Conservation (phyloP, 768 basidiomycete genomes). For the Lactarius deliciosus region DNA sequence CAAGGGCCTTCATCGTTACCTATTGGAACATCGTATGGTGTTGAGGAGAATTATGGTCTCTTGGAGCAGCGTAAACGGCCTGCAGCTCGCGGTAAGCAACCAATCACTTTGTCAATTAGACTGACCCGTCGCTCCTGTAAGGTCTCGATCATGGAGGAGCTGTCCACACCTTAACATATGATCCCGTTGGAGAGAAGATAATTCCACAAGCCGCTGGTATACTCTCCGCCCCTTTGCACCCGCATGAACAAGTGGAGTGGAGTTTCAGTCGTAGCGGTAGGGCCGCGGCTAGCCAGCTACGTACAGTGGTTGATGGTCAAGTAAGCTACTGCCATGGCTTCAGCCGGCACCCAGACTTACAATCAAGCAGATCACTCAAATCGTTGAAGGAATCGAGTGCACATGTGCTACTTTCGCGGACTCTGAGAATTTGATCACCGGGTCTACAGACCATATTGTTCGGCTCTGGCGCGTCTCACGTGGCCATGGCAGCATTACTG, state of each 20-base stretch:
- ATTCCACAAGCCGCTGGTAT: constrained; percentile 61
- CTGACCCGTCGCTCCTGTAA: constrained; percentile 29
- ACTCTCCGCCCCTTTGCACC: constrained; percentile 54
- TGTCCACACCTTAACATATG: constrained; percentile 53
- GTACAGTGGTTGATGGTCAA: constrained; percentile 61
- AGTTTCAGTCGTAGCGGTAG: constrained; percentile 38
- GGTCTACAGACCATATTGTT: constrained; percentile 77
- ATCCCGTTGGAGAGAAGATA: constrained; percentile 57
- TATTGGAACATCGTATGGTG: constrained; percentile 65
- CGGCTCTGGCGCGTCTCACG: constrained; percentile 72
- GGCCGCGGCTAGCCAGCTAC: constrained; percentile 52
- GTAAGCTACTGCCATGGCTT: constrained; percentile 38
- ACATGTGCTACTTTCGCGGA: constrained; percentile 81
- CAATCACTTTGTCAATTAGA: background rate
- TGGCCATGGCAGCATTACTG: constrained; percentile 32
- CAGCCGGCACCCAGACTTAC: constrained; percentile 6
- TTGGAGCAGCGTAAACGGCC: constrained; percentile 53
- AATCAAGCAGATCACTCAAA: constrained; percentile 62
- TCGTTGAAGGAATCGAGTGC: constrained; percentile 70
- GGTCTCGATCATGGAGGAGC: constrained; percentile 50
- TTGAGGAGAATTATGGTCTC: constrained; percentile 80
- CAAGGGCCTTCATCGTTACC: constrained; percentile 75
- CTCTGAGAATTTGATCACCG: constrained; percentile 69
- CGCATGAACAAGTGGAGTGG: constrained; percentile 76
- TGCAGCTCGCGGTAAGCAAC: constrained; percentile 53